Base-by-base conservation (phyloP, 495 filamentous ascomycete genomes). In the Annulohypoxylon maeteangense region DNA sequence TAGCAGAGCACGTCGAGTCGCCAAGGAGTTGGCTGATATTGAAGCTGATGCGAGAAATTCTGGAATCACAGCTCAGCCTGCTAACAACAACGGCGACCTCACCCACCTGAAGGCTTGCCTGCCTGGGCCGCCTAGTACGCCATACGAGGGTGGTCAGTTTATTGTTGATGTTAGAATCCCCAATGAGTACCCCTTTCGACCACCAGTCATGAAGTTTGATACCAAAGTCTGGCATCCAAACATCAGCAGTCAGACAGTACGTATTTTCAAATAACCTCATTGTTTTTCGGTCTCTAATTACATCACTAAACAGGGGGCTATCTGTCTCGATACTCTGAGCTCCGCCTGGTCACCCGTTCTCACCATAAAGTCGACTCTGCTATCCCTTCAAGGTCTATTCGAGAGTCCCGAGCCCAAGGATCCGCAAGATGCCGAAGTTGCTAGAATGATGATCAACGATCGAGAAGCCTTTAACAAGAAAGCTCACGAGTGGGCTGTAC, bases 181-280 rank as follows among this genome's bases (percentile, higher is more conserved):
- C 1, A 86, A 84, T 47, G 93, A 95, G 62, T 99, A 99, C 76
- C 95, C 95, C 1, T 99, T 99, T 81, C 89, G 91, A 45, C 94
- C 95, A 11, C 95, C 96, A 8, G 79, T 89, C 34, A 98, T 98
- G 93, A 92, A 89, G 77, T 98, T 99, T 70, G 87, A 91, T 70
- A 99, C 96, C 73, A 96, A 91, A 79, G 90, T 99, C 64, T 99
- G 96, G 96, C 95, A 99, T 81, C 95, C 95, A 34, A 99, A 99
- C 80, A 88, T 99, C 81, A 94, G 90, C 86, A 94, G 91, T 75
- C 92, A 97, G 79, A 99, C 95, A 54, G 94, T 97, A 81, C 76
- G 90, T 86, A 20, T n/a, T 32, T 34, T 20, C 42, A 22, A 23
- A 8, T 16, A 2, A 22, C 11, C 22, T 31, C 7, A 23, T 3